Evolutionary conservation across 75 land plant species (phyloP).

Genomic region (Selaginella tamariscina): DNA sequence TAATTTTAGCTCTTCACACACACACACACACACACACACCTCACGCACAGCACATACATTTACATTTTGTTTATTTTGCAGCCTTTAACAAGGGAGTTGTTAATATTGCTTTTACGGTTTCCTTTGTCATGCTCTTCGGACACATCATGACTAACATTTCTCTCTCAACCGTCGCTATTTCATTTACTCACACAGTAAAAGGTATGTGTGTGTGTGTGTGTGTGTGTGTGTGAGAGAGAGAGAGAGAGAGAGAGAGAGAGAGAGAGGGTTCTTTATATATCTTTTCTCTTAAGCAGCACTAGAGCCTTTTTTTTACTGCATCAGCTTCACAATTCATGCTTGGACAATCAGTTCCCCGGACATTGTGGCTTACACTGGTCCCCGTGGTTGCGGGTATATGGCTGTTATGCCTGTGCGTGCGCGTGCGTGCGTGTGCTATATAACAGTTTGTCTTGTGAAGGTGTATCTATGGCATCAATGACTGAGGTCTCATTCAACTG

Average conservation of each 20-base stretch:
- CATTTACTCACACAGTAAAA: constrained; percentile 5
- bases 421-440: not conserved
- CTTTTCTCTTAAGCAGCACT: constrained; percentile 5
- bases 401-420: not conserved
- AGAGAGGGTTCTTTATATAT: not conserved
- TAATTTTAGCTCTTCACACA: not conserved
- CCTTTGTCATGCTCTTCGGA: constrained; percentile 3
- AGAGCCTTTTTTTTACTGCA: constrained; percentile 12
- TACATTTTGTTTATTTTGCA: not conserved
- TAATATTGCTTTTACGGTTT: not conserved
- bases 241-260: not conserved
- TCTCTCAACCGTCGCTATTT: constrained; percentile 3
- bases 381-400: not conserved
- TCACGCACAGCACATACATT: too few relatives aligned
- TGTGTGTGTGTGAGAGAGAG: not conserved
- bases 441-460: not conserved
- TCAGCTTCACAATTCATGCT: constrained; percentile 6
- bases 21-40: too few relatives aligned
- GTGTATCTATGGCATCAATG: not conserved
- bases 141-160: constrained; percentile 12
- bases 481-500: constrained; percentile 11
- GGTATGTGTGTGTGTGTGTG: not conserved
- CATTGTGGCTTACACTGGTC: not conserved
- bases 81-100: not conserved
- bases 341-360: not conserved